A percentile compares a stretch with the other conserved stretches of the same genome.
Evolutionary conservation across 805 yeast species (phyloP).

Genomic region (Candida nemodendra): DNA sequence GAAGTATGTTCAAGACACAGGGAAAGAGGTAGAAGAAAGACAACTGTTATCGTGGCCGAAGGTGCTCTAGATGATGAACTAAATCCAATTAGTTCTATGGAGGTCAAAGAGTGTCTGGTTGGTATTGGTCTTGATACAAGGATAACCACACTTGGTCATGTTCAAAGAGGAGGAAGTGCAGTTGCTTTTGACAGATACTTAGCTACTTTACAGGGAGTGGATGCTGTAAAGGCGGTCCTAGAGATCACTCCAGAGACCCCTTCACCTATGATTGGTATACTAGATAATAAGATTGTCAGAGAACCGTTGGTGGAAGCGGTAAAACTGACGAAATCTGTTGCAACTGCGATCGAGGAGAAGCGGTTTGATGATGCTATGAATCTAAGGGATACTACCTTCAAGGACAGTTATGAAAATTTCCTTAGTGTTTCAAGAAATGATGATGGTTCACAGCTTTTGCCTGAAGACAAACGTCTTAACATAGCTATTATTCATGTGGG

Average conservation of each 20-base stretch:
- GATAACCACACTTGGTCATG: constrained; percentile 94
- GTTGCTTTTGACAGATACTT: constrained; percentile 90
- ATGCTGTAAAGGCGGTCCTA: constrained; percentile 91
- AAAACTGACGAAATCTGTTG: constrained; percentile 81
- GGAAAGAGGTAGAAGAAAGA: constrained; percentile 84
- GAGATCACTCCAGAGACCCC: constrained; percentile 88
- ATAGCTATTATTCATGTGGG: constrained; percentile 91
- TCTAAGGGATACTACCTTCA: constrained; percentile 84
- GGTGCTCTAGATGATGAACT: constrained; percentile 89
- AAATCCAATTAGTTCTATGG: constrained; percentile 74
- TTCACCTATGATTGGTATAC: constrained; percentile 89
- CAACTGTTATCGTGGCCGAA: constrained; percentile 96
- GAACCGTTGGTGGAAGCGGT: constrained; percentile 90
- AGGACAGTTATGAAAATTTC: constrained; percentile 75
- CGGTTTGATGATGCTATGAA: constrained; percentile 86
- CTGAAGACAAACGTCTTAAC: constrained; percentile 59
- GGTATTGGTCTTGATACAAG: constrained; percentile 90
- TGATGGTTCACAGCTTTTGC: constrained; percentile 58
- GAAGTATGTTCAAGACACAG: constrained; percentile 77
- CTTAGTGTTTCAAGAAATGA: constrained; percentile 66
- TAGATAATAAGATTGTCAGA: constrained; percentile 83
- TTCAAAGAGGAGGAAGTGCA: constrained; percentile 98
- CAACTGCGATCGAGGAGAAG: constrained; percentile 74
- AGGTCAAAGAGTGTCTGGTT: constrained; percentile 79
- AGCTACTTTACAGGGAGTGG: constrained; percentile 96